Evolutionary conservation across 345 rosid species (phyloP).

Genomic region (Viola odorata): DNA sequence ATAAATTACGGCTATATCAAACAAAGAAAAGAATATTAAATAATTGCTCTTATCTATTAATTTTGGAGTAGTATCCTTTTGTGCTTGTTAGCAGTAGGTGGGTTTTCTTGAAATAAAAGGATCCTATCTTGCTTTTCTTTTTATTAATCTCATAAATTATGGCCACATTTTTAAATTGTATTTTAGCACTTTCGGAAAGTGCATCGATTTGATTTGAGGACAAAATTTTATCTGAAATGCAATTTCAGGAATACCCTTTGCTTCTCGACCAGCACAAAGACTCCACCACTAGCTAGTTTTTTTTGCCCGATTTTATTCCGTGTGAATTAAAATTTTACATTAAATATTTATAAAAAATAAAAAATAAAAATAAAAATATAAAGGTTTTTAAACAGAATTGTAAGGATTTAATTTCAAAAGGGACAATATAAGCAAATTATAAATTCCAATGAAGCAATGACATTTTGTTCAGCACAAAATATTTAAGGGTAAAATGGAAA

Average conservation of each 20-base stretch:
- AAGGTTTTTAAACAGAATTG: too few relatives aligned
- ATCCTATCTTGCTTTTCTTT: constrained; percentile 11
- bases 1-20: neutral
- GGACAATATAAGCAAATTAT: too few relatives aligned
- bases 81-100: constrained; percentile 23
- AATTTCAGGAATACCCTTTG: constrained; percentile 34
- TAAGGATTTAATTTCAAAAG: too few relatives aligned
- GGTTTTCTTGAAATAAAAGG: constrained; percentile 32
- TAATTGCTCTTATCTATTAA: too few relatives aligned
- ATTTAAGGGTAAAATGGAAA: too few relatives aligned
- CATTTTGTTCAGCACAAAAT: too few relatives aligned
- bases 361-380: too few relatives aligned
- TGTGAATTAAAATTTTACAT: neutral
- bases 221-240: neutral
- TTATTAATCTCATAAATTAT: neutral
- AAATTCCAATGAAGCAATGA: too few relatives aligned
- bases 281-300: too few relatives aligned
- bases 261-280: constrained; percentile 14
- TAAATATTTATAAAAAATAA: neutral
- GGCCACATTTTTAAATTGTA: neutral
- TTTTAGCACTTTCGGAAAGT: constrained; percentile 31
- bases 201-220: neutral
- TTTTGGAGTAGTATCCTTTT: neutral
- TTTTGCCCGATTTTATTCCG: too few relatives aligned
- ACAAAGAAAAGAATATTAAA: neutral